These are phyloP conservation scores for Aspergillus floridensis DNA, from an alignment of 2,329 filamentous ascomycete genomes.

Conservation along the genomic window DNA sequence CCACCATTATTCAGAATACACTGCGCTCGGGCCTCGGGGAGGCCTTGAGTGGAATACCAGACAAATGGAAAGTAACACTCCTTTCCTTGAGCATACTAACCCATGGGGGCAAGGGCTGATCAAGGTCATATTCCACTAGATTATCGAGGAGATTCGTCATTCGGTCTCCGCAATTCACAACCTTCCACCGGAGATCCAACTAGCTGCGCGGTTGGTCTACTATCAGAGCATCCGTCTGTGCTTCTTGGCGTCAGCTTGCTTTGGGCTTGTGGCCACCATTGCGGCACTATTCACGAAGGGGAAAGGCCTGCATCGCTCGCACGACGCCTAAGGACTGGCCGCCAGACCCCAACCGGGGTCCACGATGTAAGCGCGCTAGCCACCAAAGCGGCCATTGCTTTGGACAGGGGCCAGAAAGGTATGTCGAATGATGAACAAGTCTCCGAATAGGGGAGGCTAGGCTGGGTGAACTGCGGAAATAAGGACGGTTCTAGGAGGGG, in stretches of 20 bases:
- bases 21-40: conserved; percentile 54
- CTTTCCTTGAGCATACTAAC: conserved; percentile 11
- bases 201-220: conserved; percentile 57
- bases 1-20: conserved; percentile 62
- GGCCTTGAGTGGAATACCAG: conserved; percentile 54
- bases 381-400: neutral
- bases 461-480: neutral
- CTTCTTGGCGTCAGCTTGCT: conserved; percentile 55
- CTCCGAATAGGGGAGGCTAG: neutral
- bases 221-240: conserved; percentile 58
- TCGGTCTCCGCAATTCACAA: conserved; percentile 56
- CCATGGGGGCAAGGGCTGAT: conserved; percentile 23
- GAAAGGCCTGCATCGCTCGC: conserved; percentile 24
- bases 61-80: conserved; percentile 57
- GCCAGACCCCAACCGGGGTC: neutral
- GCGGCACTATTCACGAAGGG: conserved; percentile 49
- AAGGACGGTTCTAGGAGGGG: neutral
- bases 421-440: neutral
- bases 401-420: neutral
- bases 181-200: conserved; percentile 57
- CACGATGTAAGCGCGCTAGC: neutral
- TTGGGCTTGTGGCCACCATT: conserved; percentile 51
- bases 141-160: conserved; percentile 62
- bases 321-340: neutral
- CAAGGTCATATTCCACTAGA: conserved; percentile 37